Evolutionary conservation across 2,329 filamentous ascomycete genomes (phyloP).

Genomic region (Didymosphaeria variabile): DNA sequence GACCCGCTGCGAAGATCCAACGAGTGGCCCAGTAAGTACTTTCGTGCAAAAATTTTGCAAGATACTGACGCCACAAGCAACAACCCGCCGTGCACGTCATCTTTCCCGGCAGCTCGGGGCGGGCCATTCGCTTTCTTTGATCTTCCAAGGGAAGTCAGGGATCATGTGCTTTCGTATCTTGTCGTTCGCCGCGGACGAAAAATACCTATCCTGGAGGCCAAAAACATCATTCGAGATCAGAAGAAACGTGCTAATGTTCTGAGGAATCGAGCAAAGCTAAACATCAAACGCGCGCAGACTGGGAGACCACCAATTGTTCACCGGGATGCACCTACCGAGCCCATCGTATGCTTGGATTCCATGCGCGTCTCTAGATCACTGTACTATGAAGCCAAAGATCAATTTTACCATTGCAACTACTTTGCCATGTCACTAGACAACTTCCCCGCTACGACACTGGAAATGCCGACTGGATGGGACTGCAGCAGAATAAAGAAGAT

Average conservation of each 20-base stretch:
- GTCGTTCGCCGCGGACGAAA: constrained; percentile 28
- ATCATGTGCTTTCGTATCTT: constrained; percentile 40
- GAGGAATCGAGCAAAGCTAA: constrained; percentile 33
- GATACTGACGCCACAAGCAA: not conserved
- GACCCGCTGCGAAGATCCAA: not conserved
- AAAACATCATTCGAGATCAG: constrained; percentile 31
- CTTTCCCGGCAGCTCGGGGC: not conserved
- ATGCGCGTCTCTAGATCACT: constrained; percentile 32
- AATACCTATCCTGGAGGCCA: constrained; percentile 34
- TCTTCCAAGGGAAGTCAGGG: constrained; percentile 39
- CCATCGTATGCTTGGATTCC: constrained; percentile 33
- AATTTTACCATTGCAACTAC: constrained; percentile 39
- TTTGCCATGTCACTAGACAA: constrained; percentile 41
- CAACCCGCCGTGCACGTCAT: constrained; percentile 5
- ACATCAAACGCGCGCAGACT: constrained; percentile 31
- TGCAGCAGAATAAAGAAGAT: constrained; percentile 32
- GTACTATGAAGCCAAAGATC: constrained; percentile 36
- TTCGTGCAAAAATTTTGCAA: not conserved
- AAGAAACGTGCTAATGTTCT: constrained; percentile 36
- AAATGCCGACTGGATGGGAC: constrained; percentile 39
- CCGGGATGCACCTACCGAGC: constrained; percentile 24
- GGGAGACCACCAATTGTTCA: constrained; percentile 32
- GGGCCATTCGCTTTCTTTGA: constrained; percentile 39
- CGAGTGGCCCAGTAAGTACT: not conserved
- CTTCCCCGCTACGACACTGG: constrained; percentile 30